phyloP scores from a whole-genome alignment of 192 early-diverging fungal species.

The Gonapodya sp. region DNA sequence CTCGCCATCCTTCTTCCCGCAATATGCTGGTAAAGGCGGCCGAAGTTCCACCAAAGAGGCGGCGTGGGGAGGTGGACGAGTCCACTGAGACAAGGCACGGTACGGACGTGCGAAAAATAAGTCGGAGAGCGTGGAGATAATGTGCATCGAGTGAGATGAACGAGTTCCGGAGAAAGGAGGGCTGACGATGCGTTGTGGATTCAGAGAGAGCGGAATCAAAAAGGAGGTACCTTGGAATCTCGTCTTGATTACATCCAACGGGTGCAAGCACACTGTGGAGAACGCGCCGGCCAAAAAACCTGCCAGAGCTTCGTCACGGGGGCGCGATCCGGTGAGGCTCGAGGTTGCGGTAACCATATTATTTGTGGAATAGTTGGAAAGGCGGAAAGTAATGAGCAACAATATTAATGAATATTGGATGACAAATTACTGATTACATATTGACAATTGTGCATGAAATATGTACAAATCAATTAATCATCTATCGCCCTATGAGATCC shows the following conservation, averaged over 20 bases:
- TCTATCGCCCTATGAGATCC: too few species aligned
- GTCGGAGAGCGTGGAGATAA: too few species aligned
- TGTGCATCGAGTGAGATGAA: too few species aligned
- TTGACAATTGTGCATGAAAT: too few species aligned
- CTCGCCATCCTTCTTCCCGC: slow-evolving; percentile 45
- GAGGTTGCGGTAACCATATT: too few species aligned
- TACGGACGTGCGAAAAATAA: background rate
- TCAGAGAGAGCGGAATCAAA: background rate
- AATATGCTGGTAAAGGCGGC: slow-evolving; percentile 50
- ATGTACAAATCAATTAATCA: too few species aligned
- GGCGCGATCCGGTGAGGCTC: background rate
- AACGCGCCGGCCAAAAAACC: slow-evolving; percentile 78
- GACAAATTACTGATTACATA: too few species aligned
- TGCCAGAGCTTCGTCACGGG: slow-evolving; percentile 71
- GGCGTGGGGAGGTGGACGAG: slow-evolving; percentile 25
- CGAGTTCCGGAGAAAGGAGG: too few species aligned
- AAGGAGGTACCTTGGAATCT: slow-evolving; percentile 64
- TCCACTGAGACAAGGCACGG: slow-evolving; percentile 2
- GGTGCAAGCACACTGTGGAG: slow-evolving; percentile 75
- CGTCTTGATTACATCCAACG: slow-evolving; percentile 90
- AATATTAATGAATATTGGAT: too few species aligned
- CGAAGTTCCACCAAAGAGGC: slow-evolving; percentile 53
- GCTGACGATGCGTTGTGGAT: too few species aligned
- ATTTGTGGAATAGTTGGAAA: too few species aligned
- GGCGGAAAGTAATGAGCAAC: too few species aligned